These are phyloP conservation scores for Avicennia marina DNA, from an alignment of 257 asterid species.

Conservation along the genomic window DNA sequence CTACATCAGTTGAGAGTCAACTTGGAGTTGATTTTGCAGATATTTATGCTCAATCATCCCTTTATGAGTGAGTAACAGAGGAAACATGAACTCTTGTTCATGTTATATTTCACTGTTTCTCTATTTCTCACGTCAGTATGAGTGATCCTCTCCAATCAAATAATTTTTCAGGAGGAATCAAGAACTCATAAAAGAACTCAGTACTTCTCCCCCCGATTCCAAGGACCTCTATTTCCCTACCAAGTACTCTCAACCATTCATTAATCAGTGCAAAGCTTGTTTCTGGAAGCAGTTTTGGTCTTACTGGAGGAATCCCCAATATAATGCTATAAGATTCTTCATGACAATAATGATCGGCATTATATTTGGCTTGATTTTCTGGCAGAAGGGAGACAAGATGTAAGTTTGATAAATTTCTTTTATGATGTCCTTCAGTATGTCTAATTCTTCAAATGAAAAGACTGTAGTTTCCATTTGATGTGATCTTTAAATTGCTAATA, in stretches of 20 bases:
- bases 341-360: slow-evolving; percentile 35
- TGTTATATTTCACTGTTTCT: neutral
- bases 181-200: slow-evolving; percentile 40
- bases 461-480: too few species aligned
- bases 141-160: neutral
- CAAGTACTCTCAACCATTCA: slow-evolving; percentile 35
- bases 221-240: slow-evolving; percentile 39
- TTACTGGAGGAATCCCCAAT: slow-evolving; percentile 47
- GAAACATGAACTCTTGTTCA: neutral
- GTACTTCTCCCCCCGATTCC: slow-evolving; percentile 41
- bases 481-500: too few species aligned
- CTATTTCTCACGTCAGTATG: neutral
- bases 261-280: slow-evolving; percentile 48
- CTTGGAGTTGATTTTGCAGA: slow-evolving; percentile 47
- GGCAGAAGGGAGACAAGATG: slow-evolving; percentile 37
- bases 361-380: slow-evolving; percentile 41
- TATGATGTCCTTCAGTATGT: neutral
- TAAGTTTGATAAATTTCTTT: slow-evolving; percentile 10
- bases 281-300: slow-evolving; percentile 55
- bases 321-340: slow-evolving; percentile 38
- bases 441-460: neutral
- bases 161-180: slow-evolving; percentile 34
- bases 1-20: slow-evolving; percentile 33
- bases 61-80: slow-evolving; percentile 27
- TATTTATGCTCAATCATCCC: slow-evolving; percentile 36